Evolutionary conservation across 208 protist species (phyloP).

Genomic region (Trypanosoma theileri): DNA sequence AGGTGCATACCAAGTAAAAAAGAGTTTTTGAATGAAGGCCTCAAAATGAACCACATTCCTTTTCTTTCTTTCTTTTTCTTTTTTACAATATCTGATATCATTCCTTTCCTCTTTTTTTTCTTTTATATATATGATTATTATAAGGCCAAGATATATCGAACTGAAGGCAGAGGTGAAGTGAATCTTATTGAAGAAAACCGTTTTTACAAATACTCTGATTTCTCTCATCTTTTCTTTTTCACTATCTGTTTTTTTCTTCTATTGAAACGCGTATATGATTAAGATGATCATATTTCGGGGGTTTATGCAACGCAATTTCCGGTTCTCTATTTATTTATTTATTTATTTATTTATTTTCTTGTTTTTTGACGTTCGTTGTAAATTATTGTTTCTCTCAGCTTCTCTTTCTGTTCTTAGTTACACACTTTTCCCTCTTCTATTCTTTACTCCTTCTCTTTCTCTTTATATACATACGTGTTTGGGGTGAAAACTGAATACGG

Average conservation of each 20-base stretch:
- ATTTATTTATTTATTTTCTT: constrained; percentile 24
- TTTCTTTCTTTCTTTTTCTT: constrained; percentile 14
- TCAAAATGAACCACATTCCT: not conserved
- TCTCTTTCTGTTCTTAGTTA: constrained; percentile 2
- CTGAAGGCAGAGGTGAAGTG: too few relatives aligned
- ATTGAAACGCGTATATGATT: too few relatives aligned
- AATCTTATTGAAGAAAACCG: too few relatives aligned
- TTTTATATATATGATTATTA: not conserved
- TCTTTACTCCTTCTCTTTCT: constrained; percentile 18
- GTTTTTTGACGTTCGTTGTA: not conserved
- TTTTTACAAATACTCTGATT: too few relatives aligned
- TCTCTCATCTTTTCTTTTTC: too few relatives aligned
- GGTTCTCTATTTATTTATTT: constrained; percentile 21
- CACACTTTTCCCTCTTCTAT: constrained; percentile 14
- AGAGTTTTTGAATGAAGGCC: constrained; percentile 13
- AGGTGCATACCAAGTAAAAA: not conserved
- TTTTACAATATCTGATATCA: constrained; percentile 20
- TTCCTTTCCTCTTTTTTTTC: constrained; percentile 4
- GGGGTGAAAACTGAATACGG: constrained; percentile 1
- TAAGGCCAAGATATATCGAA: too few relatives aligned
- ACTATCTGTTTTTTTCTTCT: too few relatives aligned
- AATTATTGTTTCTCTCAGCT: not conserved
- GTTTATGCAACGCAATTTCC: not conserved
- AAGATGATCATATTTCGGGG: too few relatives aligned
- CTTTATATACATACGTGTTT: not conserved